phyloP scores from a whole-genome alignment of 495 filamentous ascomycete genomes.

The Talaromyces liani region DNA sequence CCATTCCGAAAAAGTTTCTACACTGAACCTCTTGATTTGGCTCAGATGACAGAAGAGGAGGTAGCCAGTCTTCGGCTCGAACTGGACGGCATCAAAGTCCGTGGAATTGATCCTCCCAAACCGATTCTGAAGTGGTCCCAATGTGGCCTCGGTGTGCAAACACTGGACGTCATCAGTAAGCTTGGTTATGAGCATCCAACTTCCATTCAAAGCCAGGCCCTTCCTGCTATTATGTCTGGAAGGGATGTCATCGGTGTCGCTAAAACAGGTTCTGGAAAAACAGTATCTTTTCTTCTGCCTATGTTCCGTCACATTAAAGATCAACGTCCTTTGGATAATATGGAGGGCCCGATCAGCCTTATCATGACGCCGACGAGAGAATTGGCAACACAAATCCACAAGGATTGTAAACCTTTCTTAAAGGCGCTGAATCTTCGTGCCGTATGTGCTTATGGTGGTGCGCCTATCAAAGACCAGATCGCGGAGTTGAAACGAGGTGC shows the following conservation, averaged over 20 bases:
- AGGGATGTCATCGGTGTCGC: slow-evolving; percentile 94
- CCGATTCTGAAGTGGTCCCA: slow-evolving; percentile 96
- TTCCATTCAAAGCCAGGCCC: slow-evolving; percentile 89
- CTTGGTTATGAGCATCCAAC: slow-evolving; percentile 87
- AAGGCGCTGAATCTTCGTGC: slow-evolving; percentile 84
- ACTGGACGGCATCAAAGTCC: slow-evolving; percentile 90
- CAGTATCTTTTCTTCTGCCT: slow-evolving; percentile 86
- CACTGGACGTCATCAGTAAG: slow-evolving; percentile 76
- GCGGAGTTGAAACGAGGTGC: slow-evolving; percentile 90
- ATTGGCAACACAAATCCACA: slow-evolving; percentile 87
- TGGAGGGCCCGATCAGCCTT: slow-evolving; percentile 80
- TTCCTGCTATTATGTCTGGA: slow-evolving; percentile 93
- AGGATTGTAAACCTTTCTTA: slow-evolving; percentile 87
- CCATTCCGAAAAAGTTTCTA: slow-evolving; percentile 92
- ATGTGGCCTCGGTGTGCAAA: slow-evolving; percentile 79
- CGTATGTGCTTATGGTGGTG: slow-evolving; percentile 93
- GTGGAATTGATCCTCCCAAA: slow-evolving; percentile 77
- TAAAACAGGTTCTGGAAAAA: slow-evolving; percentile 99
- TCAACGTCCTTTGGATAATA: slow-evolving; percentile 70
- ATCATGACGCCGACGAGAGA: slow-evolving; percentile 96
- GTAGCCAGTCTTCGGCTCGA: slow-evolving; percentile 73
- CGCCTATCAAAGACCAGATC: slow-evolving; percentile 97
- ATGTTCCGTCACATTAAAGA: slow-evolving; percentile 99
- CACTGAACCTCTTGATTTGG: slow-evolving; percentile 76
- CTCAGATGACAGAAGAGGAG: slow-evolving; percentile 80